Conservation (phyloP, 148 eudicot genomes). For the Arbutus unedo region DNA sequence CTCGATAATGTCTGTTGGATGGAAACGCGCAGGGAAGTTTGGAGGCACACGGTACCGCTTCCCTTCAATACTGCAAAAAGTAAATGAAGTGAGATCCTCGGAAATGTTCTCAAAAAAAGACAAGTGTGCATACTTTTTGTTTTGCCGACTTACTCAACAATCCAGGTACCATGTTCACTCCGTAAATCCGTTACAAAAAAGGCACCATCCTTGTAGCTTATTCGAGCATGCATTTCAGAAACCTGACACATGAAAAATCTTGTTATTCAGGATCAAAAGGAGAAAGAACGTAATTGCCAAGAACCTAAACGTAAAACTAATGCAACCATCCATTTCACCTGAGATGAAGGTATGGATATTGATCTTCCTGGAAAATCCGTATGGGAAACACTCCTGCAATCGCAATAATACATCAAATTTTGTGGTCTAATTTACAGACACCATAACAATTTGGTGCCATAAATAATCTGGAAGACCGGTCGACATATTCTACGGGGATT, state of each 20-base stretch:
- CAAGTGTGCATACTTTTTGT: too few species aligned
- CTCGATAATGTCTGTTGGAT: conserved; percentile 65
- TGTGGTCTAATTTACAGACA: too few species aligned
- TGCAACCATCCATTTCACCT: conserved; percentile 36
- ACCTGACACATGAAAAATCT: conserved; percentile 39
- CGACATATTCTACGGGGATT: too few species aligned
- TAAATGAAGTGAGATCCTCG: not conserved
- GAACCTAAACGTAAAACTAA: not conserved
- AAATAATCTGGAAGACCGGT: too few species aligned
- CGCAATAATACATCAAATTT: not conserved
- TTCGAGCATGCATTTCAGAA: conserved; percentile 65
- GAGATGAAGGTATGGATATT: conserved; percentile 48
- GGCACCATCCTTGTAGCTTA: conserved; percentile 63
- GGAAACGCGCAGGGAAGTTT: conserved; percentile 71
- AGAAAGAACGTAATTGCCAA: not conserved
- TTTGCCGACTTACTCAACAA: conserved; percentile 59
- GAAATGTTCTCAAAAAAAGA: too few species aligned
- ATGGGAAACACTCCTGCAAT: conserved; percentile 51
- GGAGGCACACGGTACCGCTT: conserved; percentile 68
- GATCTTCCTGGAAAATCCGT: conserved; percentile 48
- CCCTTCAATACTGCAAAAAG: conserved; percentile 65
- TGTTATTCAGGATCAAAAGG: not conserved
- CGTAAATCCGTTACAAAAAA: conserved; percentile 70
- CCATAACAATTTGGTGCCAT: too few species aligned
- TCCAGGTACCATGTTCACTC: conserved; percentile 84